phyloP scores from a whole-genome alignment of 371 early-diverging fungal genomes.

The Mortierella sp. region DNA sequence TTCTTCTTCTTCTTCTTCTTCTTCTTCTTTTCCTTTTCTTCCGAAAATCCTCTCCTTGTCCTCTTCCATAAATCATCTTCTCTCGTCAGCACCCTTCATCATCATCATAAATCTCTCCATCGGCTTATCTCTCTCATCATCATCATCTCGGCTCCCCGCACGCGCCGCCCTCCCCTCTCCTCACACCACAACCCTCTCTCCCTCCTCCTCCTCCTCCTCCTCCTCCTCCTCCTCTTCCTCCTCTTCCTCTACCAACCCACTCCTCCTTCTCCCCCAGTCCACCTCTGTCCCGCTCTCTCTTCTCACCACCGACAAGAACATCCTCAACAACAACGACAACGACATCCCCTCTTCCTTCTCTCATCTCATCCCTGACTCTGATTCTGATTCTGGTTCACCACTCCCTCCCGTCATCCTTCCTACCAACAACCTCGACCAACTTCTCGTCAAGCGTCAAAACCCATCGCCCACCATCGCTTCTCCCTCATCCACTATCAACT shows the following conservation, averaged over 20 bases:
- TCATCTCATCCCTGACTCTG: neutral
- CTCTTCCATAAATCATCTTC: neutral
- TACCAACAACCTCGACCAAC: neutral
- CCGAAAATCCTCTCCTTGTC: neutral
- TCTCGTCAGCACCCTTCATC: neutral
- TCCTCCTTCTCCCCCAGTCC: conserved; percentile 14
- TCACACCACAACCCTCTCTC: conserved; percentile 1
- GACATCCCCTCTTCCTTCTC: neutral
- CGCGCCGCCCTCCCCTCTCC: neutral
- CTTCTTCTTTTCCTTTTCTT: neutral
- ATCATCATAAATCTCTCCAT: neutral
- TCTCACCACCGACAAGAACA: conserved; percentile 1
- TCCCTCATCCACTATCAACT: neutral
- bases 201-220: conserved; percentile 7
- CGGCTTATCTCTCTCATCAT: conserved; percentile 5
- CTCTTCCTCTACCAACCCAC: neutral
- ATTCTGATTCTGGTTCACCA: too few species aligned
- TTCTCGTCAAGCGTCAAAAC: neutral
- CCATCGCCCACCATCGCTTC: neutral
- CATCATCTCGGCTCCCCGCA: conserved; percentile 1
- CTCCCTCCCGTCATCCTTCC: neutral
- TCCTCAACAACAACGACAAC: neutral
- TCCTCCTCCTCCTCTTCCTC: neutral
- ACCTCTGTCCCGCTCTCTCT: conserved; percentile 11
- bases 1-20: neutral